Evolutionary conservation across 2,329 filamentous ascomycete genomes (phyloP), one percentile per base, ranked within the genome.

Genomic region (Calonectria hongkongensis): DNA sequence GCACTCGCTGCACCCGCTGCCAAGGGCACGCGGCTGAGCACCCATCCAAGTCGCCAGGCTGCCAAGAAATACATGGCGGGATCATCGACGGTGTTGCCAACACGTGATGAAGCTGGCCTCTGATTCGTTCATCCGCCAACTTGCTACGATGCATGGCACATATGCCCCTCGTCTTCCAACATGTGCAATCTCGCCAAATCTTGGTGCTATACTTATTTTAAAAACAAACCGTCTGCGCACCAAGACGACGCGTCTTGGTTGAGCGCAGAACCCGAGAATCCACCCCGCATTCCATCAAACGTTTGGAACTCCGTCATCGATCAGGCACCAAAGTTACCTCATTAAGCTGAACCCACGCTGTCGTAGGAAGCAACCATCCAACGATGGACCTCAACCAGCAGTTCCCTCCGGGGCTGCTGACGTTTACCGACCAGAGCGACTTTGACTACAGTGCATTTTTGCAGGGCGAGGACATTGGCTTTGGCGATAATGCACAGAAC

Each of bases 391-490:
- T 83, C 65, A 58, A 71, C n/a, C 78, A 80, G 25, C 73, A 74
- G 2, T 79, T 82, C 58, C 67, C 78, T 2, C 43, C 78, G 2
- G 80, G 74, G 41, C 77, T 84, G 41, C 76, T 86, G 30, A 71
- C 78, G 33, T 81, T 83, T 64, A 71, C 78, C 8, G 80, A 80
- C 6, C 78, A 81, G n/a, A 48, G 78, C 6, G 78, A 84, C 16
- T 86, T 86, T 56, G 85, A 86, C 77, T 86, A 86, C 54, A 79
- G 78, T 10, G 80, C 80, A 54, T 86, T 86, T 66, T 80, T 87
- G 28, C 81, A 84, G 41, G 33, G 70, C 33, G 81, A 81, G 2
- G 72, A 75, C n/a, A 71, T 79, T 47, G 68, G 54, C n/a, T 78
- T 82, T 30, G 71, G 67, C 10, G 76, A 76, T 47, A 74, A 60